phyloP scores from a whole-genome alignment of 2,329 filamentous ascomycete species.

The Ascochyta rabiei region DNA sequence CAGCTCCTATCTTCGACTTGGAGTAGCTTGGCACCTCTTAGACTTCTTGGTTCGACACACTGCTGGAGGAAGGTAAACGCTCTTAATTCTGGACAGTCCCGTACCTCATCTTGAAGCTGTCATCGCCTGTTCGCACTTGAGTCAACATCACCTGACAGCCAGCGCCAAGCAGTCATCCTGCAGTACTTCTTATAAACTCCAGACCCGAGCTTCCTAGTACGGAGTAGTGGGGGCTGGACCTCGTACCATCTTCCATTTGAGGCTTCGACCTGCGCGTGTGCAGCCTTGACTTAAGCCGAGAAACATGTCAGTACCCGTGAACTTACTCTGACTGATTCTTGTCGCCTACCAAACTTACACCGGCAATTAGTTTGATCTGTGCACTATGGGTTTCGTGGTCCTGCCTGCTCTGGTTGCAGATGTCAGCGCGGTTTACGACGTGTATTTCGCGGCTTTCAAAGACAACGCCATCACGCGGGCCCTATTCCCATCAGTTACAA shows the following conservation, averaged over 20 bases:
- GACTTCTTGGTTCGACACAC: constrained; percentile 7
- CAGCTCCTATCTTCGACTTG: background rate
- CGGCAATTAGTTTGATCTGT: background rate
- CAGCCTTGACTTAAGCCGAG: background rate
- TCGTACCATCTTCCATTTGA: constrained; percentile 1
- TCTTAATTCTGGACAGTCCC: constrained; percentile 1
- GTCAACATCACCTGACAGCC: background rate
- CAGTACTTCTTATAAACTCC: background rate
- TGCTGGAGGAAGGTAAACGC: background rate
- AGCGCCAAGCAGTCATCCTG: background rate
- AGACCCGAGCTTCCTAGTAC: background rate
- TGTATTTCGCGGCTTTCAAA: constrained; percentile 57
- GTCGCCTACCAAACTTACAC: constrained; percentile 5
- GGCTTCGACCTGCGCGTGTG: background rate
- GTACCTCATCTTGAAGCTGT: background rate
- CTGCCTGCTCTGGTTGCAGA: constrained; percentile 56
- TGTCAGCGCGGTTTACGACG: constrained; percentile 55
- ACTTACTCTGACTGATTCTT: background rate
- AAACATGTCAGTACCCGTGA: constrained; percentile 3
- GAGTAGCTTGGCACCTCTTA: constrained; percentile 6
- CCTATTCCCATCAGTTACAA: constrained; percentile 48
- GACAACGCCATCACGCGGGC: constrained; percentile 52
- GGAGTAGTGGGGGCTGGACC: background rate
- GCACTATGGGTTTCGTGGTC: constrained; percentile 46
- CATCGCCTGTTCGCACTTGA: background rate